Evolutionary conservation across 75 land plant genomes (phyloP).

Genomic region (Ceratopteris richardii): DNA sequence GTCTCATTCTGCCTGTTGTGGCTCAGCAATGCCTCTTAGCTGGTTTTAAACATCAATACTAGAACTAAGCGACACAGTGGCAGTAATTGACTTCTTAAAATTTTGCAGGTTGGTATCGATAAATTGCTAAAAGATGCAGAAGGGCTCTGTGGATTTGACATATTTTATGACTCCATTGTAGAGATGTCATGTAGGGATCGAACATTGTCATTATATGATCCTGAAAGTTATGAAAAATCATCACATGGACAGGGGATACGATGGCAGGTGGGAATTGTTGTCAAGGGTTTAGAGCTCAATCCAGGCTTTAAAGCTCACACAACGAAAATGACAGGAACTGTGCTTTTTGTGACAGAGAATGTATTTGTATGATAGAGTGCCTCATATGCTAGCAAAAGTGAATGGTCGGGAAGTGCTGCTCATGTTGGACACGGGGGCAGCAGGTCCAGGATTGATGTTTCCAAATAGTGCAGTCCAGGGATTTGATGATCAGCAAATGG

Average conservation of each 20-base stretch:
- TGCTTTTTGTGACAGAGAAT: constrained; percentile 22
- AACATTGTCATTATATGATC: constrained; percentile 6
- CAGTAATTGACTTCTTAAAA: too few relatives aligned
- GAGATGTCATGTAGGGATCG: constrained; percentile 15
- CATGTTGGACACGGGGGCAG: constrained; percentile 44
- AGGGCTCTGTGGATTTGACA: constrained; percentile 44
- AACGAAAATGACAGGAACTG: too few relatives aligned
- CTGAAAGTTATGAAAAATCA: background rate
- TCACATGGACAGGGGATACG: background rate
- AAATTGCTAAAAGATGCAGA: constrained; percentile 14
- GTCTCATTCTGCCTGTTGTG: too few relatives aligned
- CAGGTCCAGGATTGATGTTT: constrained; percentile 40
- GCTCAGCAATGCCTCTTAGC: too few relatives aligned
- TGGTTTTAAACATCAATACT: too few relatives aligned
- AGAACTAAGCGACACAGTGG: too few relatives aligned
- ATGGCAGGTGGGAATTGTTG: constrained; percentile 8
- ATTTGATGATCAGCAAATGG: constrained; percentile 9
- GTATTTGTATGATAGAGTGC: constrained; percentile 31
- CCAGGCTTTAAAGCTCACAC: too few relatives aligned
- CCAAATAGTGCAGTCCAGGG: constrained; percentile 29
- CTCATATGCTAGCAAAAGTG: constrained; percentile 35
- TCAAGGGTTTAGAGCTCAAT: too few relatives aligned
- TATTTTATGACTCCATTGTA: constrained; percentile 33
- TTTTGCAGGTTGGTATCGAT: constrained; percentile 21
- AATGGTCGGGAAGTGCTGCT: constrained; percentile 24